Evolutionary conservation across 352 stramenopile genomes (phyloP).

Genomic region (Phytophthora tubulina): DNA sequence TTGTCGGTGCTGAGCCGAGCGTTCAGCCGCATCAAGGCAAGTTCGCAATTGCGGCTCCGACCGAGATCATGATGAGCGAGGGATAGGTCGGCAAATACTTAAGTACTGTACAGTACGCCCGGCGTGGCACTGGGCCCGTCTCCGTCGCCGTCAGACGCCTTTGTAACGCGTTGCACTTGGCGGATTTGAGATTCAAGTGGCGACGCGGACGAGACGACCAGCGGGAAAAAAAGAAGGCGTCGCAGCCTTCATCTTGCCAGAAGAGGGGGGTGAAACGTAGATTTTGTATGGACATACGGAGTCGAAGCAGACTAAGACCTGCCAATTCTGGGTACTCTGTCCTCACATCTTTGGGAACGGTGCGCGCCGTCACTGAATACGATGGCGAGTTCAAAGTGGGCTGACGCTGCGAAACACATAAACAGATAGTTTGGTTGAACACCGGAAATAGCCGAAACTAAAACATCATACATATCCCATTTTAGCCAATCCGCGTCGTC

Average conservation of each 20-base stretch:
- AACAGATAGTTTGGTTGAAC: slow-evolving; percentile 8
- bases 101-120: no score
- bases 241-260: not conserved
- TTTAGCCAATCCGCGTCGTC: not conserved
- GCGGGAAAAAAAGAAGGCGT: slow-evolving; percentile 35
- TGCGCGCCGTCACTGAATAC: slow-evolving; percentile 5
- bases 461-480: not conserved
- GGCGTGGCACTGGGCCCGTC: slow-evolving; percentile 3
- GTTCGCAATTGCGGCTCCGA: slow-evolving; percentile 33
- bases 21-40: slow-evolving; percentile 27
- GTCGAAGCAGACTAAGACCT: not conserved
- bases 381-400: slow-evolving; percentile 16
- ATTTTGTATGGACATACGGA: slow-evolving; percentile 33
- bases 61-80: slow-evolving; percentile 24
- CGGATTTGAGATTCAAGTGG: slow-evolving; percentile 40
- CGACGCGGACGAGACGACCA: slow-evolving; percentile 19
- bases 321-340: slow-evolving; percentile 1
- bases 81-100: slow-evolving; percentile 7
- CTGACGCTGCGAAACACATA: slow-evolving; percentile 6
- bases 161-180: slow-evolving; percentile 34
- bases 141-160: slow-evolving; percentile 17
- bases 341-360: slow-evolving; percentile 26
- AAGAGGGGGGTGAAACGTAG: not conserved
- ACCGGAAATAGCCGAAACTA: not conserved
- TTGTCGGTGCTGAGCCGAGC: slow-evolving; percentile 11